phyloP scores from a whole-genome alignment of 805 yeast species.

The Metschnikowia rubicola region DNA sequence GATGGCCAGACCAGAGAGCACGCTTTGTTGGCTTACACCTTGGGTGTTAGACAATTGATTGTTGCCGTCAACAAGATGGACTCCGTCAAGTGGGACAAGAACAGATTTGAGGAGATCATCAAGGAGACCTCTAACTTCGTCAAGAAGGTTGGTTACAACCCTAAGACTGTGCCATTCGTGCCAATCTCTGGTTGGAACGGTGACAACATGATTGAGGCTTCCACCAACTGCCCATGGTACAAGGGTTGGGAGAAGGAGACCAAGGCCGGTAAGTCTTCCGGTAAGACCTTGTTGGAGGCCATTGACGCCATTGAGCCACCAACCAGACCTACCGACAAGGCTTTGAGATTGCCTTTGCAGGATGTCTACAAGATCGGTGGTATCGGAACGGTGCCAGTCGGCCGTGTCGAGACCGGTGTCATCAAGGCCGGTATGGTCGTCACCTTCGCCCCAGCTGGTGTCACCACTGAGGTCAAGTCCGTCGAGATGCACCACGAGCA shows the following conservation, averaged over 20 bases:
- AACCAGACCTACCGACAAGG: conserved; percentile 77
- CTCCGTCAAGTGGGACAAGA: conserved; percentile 83
- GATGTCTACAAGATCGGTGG: conserved; percentile 94
- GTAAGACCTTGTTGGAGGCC: conserved; percentile 82
- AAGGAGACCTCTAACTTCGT: conserved; percentile 77
- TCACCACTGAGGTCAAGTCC: conserved; percentile 85
- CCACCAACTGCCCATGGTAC: conserved; percentile 83
- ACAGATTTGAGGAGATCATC: conserved; percentile 73
- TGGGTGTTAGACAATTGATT: conserved; percentile 83
- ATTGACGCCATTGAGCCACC: conserved; percentile 82
- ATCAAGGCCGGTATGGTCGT: conserved; percentile 91
- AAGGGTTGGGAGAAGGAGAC: conserved; percentile 82
- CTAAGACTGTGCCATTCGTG: conserved; percentile 79
- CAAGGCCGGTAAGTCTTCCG: conserved; percentile 64
- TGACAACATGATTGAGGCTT: conserved; percentile 87
- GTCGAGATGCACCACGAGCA: conserved; percentile 87
- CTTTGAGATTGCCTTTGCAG: conserved; percentile 85
- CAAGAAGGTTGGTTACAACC: conserved; percentile 83
- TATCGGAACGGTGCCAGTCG: conserved; percentile 90
- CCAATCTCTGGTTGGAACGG: conserved; percentile 87
- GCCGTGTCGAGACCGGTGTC: conserved; percentile 90
- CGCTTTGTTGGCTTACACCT: conserved; percentile 83
- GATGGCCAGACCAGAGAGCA: conserved; percentile 91
- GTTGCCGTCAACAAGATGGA: conserved; percentile 96
- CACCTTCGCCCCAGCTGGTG: conserved; percentile 86